Evolutionary conservation across 352 stramenopile genomes (phyloP).

Genomic region (Pythium monospermum): DNA sequence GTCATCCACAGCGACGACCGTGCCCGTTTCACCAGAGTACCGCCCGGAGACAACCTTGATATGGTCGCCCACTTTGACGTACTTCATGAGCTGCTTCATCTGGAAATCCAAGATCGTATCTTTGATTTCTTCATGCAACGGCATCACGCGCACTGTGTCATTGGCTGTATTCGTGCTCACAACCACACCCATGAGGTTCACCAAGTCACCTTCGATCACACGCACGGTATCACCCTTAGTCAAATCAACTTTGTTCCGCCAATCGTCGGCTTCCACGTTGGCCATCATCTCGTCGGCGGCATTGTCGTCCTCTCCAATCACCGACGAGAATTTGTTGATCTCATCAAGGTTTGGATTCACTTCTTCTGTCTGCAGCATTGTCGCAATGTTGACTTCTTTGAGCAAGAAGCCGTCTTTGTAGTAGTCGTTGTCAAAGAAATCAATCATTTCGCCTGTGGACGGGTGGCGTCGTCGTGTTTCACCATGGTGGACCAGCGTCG

Average conservation of each 20-base stretch:
- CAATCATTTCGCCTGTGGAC: slow-evolving; percentile 80
- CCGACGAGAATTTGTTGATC: slow-evolving; percentile 83
- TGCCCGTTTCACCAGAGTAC: slow-evolving; percentile 88
- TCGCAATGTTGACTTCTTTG: slow-evolving; percentile 85
- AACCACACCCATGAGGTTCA: slow-evolving; percentile 89
- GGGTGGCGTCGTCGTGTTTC: slow-evolving; percentile 67
- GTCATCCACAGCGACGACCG: slow-evolving; percentile 85
- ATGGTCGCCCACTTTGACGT: slow-evolving; percentile 89
- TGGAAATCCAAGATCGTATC: slow-evolving; percentile 89
- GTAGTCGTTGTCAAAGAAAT: slow-evolving; percentile 85
- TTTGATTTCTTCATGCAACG: slow-evolving; percentile 88
- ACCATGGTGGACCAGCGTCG: slow-evolving; percentile 54
- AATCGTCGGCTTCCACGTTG: slow-evolving; percentile 76
- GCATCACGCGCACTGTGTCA: slow-evolving; percentile 86
- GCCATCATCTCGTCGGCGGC: slow-evolving; percentile 59
- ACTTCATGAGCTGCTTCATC: slow-evolving; percentile 88
- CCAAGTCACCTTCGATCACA: slow-evolving; percentile 82
- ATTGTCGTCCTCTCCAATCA: slow-evolving; percentile 61
- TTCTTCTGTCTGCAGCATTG: slow-evolving; percentile 82
- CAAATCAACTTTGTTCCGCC: slow-evolving; percentile 88
- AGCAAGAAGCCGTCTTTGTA: slow-evolving; percentile 86
- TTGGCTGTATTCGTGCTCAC: slow-evolving; percentile 86
- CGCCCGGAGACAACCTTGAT: slow-evolving; percentile 89
- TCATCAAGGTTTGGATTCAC: slow-evolving; percentile 84
- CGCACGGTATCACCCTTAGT: slow-evolving; percentile 87